phyloP scores from a whole-genome alignment of 129 eudicot genomes.

The Flaveria bidentis region DNA sequence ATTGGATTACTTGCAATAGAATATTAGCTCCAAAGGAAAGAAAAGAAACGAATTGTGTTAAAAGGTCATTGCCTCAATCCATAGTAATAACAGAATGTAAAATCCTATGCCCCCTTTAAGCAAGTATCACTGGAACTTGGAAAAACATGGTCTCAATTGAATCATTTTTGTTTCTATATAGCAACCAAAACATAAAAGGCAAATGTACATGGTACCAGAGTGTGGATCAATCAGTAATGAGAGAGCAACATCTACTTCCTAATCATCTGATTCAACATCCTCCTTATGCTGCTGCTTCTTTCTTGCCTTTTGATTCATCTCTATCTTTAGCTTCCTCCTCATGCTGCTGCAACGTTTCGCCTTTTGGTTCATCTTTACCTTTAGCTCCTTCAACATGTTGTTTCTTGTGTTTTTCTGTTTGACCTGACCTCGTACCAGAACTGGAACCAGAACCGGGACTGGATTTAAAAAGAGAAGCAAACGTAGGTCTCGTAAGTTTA shows the following conservation, averaged over 20 bases:
- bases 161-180: no score
- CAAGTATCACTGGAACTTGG: no score
- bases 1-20: no score
- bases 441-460: neutral
- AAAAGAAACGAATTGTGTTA: no score
- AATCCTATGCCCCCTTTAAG: no score
- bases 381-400: slow-evolving; percentile 18
- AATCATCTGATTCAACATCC: neutral
- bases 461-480: neutral
- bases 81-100: no score
- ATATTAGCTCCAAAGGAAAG: no score
- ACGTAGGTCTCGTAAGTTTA: neutral
- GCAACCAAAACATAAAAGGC: slow-evolving; percentile 6
- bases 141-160: neutral
- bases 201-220: neutral
- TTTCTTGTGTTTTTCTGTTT: neutral
- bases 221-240: slow-evolving; percentile 1
- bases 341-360: neutral
- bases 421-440: neutral
- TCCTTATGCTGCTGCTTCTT: neutral
- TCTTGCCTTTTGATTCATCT: neutral
- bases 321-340: neutral
- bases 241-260: neutral
- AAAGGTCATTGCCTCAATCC: no score
- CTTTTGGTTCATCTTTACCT: slow-evolving; percentile 13